A percentile compares a stretch with the other conserved stretches of the same genome.
Evolutionary conservation across 768 basidiomycete species (phyloP).

Genomic region (Boletus sensibilis): DNA sequence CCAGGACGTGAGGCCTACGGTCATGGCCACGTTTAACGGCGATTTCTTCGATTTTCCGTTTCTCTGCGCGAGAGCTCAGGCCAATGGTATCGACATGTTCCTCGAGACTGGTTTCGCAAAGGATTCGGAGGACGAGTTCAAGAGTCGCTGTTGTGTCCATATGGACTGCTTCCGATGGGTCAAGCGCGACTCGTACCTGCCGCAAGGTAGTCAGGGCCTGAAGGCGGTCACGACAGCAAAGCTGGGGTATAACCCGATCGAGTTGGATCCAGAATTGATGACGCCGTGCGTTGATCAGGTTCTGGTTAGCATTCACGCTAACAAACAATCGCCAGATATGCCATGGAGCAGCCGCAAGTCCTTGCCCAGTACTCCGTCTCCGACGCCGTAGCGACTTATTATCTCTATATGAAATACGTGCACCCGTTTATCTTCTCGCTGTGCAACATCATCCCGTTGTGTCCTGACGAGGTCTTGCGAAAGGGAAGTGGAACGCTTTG

Average conservation of each 20-base stretch:
- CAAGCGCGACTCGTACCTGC: slow-evolving; percentile 96
- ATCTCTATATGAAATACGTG: slow-evolving; percentile 99
- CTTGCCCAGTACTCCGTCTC: slow-evolving; percentile 98
- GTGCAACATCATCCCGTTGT: slow-evolving; percentile 97
- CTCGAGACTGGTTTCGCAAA: slow-evolving; percentile 89
- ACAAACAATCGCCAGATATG: slow-evolving; percentile 60
- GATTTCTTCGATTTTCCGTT: slow-evolving; percentile 99
- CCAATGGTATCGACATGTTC: slow-evolving; percentile 95
- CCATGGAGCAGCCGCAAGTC: slow-evolving; percentile 90
- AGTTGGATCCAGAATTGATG: slow-evolving; percentile 98
- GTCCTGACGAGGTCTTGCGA: slow-evolving; percentile 92
- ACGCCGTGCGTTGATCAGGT: slow-evolving; percentile 73
- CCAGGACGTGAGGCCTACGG: slow-evolving; percentile 90
- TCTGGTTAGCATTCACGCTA: neutral
- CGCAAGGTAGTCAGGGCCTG: slow-evolving; percentile 96
- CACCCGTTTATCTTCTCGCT: slow-evolving; percentile 99
- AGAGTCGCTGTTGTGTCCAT: slow-evolving; percentile 87
- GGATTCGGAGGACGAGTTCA: slow-evolving; percentile 93
- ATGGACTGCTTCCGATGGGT: slow-evolving; percentile 99
- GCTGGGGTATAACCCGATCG: slow-evolving; percentile 94
- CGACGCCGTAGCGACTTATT: slow-evolving; percentile 99
- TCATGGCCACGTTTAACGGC: slow-evolving; percentile 98
- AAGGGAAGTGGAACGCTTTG: slow-evolving; percentile 97
- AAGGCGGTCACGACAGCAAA: slow-evolving; percentile 98
- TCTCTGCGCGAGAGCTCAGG: slow-evolving; percentile 78